Evolutionary conservation across 2,329 filamentous ascomycete species (phyloP).

Genomic region (Fusarium haematococcum): DNA sequence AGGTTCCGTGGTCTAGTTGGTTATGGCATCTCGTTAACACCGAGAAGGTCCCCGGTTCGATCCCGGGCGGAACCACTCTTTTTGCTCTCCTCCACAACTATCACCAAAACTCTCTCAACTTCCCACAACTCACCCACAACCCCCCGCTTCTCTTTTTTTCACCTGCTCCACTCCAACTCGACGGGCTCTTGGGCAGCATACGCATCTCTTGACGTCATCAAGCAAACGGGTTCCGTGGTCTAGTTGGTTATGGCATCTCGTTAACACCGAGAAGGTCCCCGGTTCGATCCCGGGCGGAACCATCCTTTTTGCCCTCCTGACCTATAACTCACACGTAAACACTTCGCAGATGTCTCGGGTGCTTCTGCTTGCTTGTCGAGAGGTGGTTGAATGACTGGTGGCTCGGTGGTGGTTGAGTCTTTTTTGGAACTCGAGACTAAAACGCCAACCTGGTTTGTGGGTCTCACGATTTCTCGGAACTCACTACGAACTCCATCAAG

Average conservation of each 20-base stretch:
- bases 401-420: not conserved
- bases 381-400: not conserved
- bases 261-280: too few relatives aligned
- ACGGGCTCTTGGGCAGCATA: conserved; percentile 8
- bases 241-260: conserved; percentile 20
- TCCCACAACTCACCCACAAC: not conserved
- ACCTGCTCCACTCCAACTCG: not conserved
- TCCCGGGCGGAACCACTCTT: conserved; percentile 42
- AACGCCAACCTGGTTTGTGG: not conserved
- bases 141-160: not conserved
- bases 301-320: conserved; percentile 1
- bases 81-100: not conserved
- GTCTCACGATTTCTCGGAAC: not conserved
- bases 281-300: too few relatives aligned
- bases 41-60: conserved; percentile 26
- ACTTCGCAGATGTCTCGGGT: not conserved
- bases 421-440: not conserved
- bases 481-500: not conserved
- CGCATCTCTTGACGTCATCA: not conserved
- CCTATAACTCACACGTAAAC: not conserved
- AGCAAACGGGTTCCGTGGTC: conserved; percentile 39
- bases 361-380: not conserved
- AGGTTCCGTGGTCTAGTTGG: conserved; percentile 45
- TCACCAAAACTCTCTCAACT: not conserved
- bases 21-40: conserved; percentile 42